These are phyloP conservation scores for Clausena lansium DNA, from an alignment of 345 rosid species.

Conservation along the genomic window DNA sequence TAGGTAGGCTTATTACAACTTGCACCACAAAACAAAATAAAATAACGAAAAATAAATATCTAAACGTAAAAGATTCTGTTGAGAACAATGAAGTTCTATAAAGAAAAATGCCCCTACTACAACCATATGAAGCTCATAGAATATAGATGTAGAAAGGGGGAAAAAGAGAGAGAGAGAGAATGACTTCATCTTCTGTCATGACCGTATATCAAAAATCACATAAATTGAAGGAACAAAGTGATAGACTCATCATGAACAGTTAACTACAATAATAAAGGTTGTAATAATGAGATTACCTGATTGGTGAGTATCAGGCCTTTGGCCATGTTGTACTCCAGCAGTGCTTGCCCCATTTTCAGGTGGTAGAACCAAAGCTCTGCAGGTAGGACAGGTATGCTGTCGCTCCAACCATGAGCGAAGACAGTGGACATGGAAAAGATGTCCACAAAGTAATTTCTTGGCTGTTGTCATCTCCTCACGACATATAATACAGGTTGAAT, in stretches of 20 bases:
- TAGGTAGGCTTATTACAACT: not conserved
- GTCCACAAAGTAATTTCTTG: constrained; percentile 90
- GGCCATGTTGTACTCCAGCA: constrained; percentile 57
- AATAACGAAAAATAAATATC: not conserved
- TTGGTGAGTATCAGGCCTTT: constrained; percentile 45
- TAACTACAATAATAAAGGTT: not conserved
- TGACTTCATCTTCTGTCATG: not conserved
- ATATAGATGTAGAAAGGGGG: not conserved
- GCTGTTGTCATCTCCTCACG: constrained; percentile 98
- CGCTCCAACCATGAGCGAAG: constrained; percentile 97
- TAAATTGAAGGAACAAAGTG: not conserved
- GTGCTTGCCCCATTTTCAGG: constrained; percentile 63
- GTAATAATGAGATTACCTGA: constrained; percentile 40
- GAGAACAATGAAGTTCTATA: not conserved
- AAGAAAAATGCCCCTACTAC: not conserved
- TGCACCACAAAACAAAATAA: not conserved
- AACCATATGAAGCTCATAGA: not conserved
- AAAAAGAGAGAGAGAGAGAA: too few relatives aligned
- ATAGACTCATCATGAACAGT: not conserved
- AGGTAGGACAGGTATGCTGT: constrained; percentile 95
- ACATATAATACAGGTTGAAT: constrained; percentile 91
- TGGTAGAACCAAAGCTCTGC: constrained; percentile 88
- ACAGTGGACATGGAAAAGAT: constrained; percentile 93
- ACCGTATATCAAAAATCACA: not conserved
- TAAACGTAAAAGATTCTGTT: not conserved